These are phyloP conservation scores for Penicillium fimorum DNA, from an alignment of 495 filamentous ascomycete species.

Conservation along the genomic window DNA sequence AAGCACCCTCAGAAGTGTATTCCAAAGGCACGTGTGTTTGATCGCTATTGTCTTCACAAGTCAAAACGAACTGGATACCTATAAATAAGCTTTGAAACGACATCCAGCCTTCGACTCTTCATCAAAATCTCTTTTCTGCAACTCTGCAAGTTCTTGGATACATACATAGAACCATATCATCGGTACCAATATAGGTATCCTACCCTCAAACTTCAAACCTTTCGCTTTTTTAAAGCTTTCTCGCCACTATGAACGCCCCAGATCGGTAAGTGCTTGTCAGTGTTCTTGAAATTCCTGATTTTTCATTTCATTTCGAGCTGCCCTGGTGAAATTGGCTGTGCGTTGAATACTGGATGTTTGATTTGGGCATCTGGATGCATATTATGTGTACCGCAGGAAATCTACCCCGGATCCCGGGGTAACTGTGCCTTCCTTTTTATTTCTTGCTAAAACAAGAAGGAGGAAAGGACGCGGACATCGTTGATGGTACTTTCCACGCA, in stretches of 20 bases:
- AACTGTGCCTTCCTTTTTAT: neutral
- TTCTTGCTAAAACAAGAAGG: neutral
- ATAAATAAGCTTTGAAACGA: neutral
- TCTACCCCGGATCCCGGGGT: neutral
- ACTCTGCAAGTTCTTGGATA: neutral
- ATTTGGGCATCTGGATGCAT: neutral
- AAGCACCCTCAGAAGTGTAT: neutral
- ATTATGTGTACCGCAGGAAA: neutral
- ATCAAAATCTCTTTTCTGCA: neutral
- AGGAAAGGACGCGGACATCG: neutral
- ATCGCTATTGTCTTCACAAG: neutral
- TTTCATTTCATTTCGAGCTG: conserved; percentile 12
- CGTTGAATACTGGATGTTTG: neutral
- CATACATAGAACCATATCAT: neutral
- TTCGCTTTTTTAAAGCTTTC: neutral
- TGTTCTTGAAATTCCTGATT: neutral
- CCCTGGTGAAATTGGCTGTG: neutral
- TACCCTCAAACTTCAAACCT: neutral
- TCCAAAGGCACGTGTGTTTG: neutral
- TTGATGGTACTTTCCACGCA: neutral
- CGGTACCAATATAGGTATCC: neutral
- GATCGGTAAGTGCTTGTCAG: conserved; percentile 53
- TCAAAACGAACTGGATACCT: neutral
- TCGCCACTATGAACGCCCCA: conserved; percentile 66
- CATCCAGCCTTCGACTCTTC: neutral